Base-by-base conservation (phyloP, 1,139 yeast genomes). In the Debaryomyces coudertii region DNA sequence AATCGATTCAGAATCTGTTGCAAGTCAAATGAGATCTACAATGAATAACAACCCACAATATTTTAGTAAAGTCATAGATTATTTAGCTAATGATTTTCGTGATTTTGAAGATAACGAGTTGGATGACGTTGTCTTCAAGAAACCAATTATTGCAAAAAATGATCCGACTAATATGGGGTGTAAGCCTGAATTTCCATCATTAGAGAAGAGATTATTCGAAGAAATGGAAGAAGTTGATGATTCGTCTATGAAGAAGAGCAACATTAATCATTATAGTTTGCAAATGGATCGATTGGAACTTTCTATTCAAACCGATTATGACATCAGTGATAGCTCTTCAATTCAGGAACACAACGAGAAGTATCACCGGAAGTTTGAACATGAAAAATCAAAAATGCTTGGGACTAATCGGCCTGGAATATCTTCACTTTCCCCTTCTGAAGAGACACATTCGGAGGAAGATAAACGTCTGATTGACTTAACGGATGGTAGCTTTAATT, bases 11-110 rank as follows among this genome's bases (percentile, higher is more conserved):
- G 28, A 14, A 14, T 27, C 40, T n/a, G 44, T 12, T 12, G 45
- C 39, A 8, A 33, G 20, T 15, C 37, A 43, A 16, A 24, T 44
- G 42, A 47, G 54, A 42, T 40, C 25, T 18, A 48, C 46, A 2
- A 45, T 54, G 36, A 57, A 52, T 40, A 37, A 43, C 12, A 54
- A 54, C 16, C 61, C 63, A 1, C 44, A 36, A 15, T 36, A 49
- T 6, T 58, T 47, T 36, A 38, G 44, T 3, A 42, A 49, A 11
- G 45, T 51, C 3, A 45, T 60, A n/a, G 50, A 55, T 7, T 44
- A 40, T 12, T 39, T 65, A 3, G 57, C 47, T 3, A 47, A 54
- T 0, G 68, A 66, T 8, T 50, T 63, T 36, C 37, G 34, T 2
- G 40, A 47, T 9, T 61, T 49, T 45, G 44, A 51, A 9, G 55